Evolutionary conservation across 2,329 filamentous ascomycete species (phyloP).

Genomic region (Rhytidhysteron rufulum): DNA sequence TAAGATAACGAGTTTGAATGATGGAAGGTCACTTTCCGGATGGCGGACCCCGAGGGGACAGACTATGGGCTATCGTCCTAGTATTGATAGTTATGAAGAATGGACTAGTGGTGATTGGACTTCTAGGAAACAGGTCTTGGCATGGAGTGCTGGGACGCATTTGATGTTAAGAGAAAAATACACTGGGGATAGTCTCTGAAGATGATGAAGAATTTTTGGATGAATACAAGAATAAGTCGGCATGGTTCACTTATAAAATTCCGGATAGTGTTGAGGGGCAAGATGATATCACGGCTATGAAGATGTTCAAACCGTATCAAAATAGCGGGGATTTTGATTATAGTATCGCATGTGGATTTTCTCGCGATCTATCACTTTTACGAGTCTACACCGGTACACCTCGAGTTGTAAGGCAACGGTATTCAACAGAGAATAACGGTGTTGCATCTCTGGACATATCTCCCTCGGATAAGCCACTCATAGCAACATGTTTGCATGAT

Average conservation of each 20-base stretch:
- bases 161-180: constrained; percentile 50
- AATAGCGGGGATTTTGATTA: constrained; percentile 34
- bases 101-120: constrained; percentile 38
- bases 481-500: constrained; percentile 52
- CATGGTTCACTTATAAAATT: constrained; percentile 53
- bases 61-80: constrained; percentile 59
- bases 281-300: constrained; percentile 58
- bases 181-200: constrained; percentile 28
- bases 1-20: constrained; percentile 34
- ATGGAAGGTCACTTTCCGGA: constrained; percentile 23
- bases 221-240: constrained; percentile 28
- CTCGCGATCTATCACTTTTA: constrained; percentile 46
- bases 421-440: constrained; percentile 39
- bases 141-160: constrained; percentile 59
- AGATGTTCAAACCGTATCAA: constrained; percentile 47
- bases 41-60: constrained; percentile 43
- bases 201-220: constrained; percentile 24
- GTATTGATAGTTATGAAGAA: constrained; percentile 56
- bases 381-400: constrained; percentile 12
- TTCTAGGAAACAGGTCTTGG: constrained; percentile 53
- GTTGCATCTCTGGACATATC: constrained; percentile 50
- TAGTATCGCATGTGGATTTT: constrained; percentile 53
- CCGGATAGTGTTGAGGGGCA: constrained; percentile 48
- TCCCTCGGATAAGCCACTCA: constrained; percentile 35
- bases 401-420: constrained; percentile 22